phyloP scores from a whole-genome alignment of 1,139 yeast species.

The Blastobotrys proliferans region DNA sequence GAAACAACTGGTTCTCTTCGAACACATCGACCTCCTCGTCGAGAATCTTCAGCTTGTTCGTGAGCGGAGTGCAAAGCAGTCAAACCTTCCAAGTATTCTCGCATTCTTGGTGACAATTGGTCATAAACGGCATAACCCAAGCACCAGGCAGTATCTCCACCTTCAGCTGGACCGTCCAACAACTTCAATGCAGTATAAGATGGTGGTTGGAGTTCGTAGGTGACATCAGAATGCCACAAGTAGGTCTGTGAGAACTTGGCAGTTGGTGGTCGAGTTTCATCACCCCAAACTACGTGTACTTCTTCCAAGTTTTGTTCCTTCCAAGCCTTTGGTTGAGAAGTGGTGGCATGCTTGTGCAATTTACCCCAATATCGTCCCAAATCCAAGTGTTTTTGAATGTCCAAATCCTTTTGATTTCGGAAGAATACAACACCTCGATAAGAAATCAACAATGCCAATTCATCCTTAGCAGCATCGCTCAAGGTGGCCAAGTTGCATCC shows the following conservation, averaged over 20 bases:
- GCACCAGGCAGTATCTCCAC: constrained; percentile 73
- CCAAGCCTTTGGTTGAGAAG: constrained; percentile 57
- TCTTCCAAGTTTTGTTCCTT: constrained; percentile 43
- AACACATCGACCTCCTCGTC: constrained; percentile 53
- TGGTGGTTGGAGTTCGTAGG: constrained; percentile 70
- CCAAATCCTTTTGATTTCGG: constrained; percentile 54
- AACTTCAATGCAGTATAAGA: constrained; percentile 59
- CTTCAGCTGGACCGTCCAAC: constrained; percentile 57
- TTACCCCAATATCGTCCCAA: constrained; percentile 64
- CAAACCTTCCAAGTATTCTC: constrained; percentile 51
- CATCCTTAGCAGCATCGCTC: constrained; percentile 52
- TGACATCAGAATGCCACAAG: constrained; percentile 64
- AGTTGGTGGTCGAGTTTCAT: constrained; percentile 29
- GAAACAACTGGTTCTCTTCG: constrained; percentile 58
- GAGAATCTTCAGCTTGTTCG: constrained; percentile 60
- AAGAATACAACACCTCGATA: constrained; percentile 66
- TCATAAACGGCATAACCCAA: constrained; percentile 66
- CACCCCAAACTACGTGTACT: constrained; percentile 53
- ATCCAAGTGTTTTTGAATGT: constrained; percentile 49
- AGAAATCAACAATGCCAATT: constrained; percentile 59
- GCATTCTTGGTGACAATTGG: constrained; percentile 58
- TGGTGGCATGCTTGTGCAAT: constrained; percentile 69
- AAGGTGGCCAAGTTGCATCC: constrained; percentile 58
- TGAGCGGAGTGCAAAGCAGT: constrained; percentile 64
- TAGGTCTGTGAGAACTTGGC: constrained; percentile 29